These are phyloP conservation scores for Cyberlindnera meyerae DNA, from an alignment of 805 yeast species.

Conservation along the genomic window DNA sequence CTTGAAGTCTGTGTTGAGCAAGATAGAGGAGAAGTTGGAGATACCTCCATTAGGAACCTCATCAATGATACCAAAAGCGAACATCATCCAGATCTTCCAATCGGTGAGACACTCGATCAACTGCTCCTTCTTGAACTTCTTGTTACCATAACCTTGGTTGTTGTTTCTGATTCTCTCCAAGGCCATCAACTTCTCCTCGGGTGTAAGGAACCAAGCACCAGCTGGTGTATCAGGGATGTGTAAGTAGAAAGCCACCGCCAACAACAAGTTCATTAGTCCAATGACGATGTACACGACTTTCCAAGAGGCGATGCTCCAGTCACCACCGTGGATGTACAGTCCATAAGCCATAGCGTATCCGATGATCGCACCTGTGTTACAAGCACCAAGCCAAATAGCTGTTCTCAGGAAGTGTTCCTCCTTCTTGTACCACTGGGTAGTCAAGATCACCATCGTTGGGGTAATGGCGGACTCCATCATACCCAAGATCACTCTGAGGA, in stretches of 20 bases:
- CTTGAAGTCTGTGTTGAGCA: conserved; percentile 15
- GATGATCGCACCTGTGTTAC: conserved; percentile 43
- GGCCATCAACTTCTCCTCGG: conserved; percentile 42
- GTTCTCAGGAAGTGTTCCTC: conserved; percentile 41
- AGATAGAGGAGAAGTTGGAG: conserved; percentile 18
- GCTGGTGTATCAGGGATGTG: conserved; percentile 57
- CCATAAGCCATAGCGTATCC: conserved; percentile 57
- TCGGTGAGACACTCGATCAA: conserved; percentile 48
- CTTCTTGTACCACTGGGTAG: conserved; percentile 53
- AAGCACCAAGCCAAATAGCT: conserved; percentile 39
- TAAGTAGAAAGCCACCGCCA: conserved; percentile 42
- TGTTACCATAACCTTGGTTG: conserved; percentile 56
- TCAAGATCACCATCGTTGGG: conserved; percentile 53
- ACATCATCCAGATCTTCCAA: conserved; percentile 43
- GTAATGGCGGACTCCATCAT: conserved; percentile 48
- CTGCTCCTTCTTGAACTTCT: conserved; percentile 50
- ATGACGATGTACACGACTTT: conserved; percentile 52
- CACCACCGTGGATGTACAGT: conserved; percentile 32
- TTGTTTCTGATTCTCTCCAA: conserved; percentile 50
- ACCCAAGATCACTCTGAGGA: conserved; percentile 47
- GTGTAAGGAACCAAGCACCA: conserved; percentile 41
- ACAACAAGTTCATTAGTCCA: conserved; percentile 52
- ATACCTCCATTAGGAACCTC: conserved; percentile 52
- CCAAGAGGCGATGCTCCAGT: conserved; percentile 50
- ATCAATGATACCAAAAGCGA: conserved; percentile 35